Evolutionary conservation across 768 basidiomycete genomes (phyloP).

Genomic region (Crepidotus variabilis): DNA sequence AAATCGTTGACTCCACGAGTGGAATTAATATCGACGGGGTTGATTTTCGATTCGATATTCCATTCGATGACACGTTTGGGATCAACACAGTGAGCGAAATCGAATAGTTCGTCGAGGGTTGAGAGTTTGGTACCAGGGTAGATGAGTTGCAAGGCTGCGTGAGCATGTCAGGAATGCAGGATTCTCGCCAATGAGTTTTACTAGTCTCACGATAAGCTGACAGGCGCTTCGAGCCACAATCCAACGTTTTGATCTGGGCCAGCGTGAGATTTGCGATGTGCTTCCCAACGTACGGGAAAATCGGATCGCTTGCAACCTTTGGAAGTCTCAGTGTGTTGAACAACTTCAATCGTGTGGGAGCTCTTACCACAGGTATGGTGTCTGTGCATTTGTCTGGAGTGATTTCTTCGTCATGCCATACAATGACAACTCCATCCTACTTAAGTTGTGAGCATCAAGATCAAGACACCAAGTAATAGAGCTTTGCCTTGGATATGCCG

Average conservation of each 20-base stretch:
- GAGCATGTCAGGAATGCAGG: not conserved
- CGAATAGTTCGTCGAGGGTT: constrained; percentile 70
- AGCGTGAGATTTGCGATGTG: constrained; percentile 73
- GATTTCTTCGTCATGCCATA: constrained; percentile 80
- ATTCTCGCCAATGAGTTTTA: not conserved
- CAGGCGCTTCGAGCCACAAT: constrained; percentile 72
- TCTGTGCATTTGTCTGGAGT: constrained; percentile 62
- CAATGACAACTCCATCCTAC: constrained; percentile 73
- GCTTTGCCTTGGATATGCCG: constrained; percentile 62
- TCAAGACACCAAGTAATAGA: not conserved
- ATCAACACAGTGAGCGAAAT: constrained; percentile 73
- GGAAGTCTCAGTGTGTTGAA: constrained; percentile 3
- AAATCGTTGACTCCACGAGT: constrained; percentile 58
- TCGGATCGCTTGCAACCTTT: constrained; percentile 54
- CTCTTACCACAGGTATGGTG: constrained; percentile 56
- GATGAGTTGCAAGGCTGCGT: constrained; percentile 56
- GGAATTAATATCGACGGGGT: constrained; percentile 46
- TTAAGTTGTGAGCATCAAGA: not conserved
- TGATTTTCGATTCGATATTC: constrained; percentile 81
- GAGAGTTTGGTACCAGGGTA: constrained; percentile 71
- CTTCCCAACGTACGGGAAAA: constrained; percentile 76
- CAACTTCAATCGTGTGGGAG: not conserved
- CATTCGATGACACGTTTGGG: constrained; percentile 55
- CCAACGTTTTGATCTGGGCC: constrained; percentile 74
- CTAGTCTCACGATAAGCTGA: constrained; percentile 48